Percentiles rank a stretch among this genome's conserved stretches.
phyloP scores from a whole-genome alignment of 2,329 filamentous ascomycete species.

The Aureobasidium sp. region DNA sequence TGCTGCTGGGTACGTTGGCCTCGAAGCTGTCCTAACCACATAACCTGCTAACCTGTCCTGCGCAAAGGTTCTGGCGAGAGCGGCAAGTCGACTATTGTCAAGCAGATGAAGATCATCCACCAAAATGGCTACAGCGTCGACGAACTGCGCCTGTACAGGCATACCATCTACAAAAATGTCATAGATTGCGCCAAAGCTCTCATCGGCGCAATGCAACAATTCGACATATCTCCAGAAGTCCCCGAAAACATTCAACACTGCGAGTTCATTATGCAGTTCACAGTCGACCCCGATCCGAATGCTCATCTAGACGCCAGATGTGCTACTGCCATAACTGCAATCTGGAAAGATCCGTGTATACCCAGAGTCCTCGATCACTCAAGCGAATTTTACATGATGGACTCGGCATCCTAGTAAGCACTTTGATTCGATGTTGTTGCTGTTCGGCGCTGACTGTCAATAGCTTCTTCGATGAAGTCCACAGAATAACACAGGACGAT shows the following conservation, averaged over 20 bases:
- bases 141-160: slow-evolving; percentile 85
- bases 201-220: slow-evolving; percentile 85
- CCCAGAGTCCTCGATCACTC: slow-evolving; percentile 82
- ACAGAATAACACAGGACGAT: slow-evolving; percentile 72
- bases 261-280: slow-evolving; percentile 78
- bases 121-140: slow-evolving; percentile 95
- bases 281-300: slow-evolving; percentile 83
- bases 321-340: slow-evolving; percentile 70
- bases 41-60: slow-evolving; percentile 17
- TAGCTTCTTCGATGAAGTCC: slow-evolving; percentile 93
- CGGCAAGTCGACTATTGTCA: slow-evolving; percentile 98
- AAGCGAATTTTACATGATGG: slow-evolving; percentile 98
- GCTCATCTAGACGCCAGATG: slow-evolving; percentile 75
- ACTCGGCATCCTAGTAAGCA: slow-evolving; percentile 92
- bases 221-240: slow-evolving; percentile 71
- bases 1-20: slow-evolving; percentile 69
- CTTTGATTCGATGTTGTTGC: not conserved
- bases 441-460: slow-evolving; percentile 19
- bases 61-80: slow-evolving; percentile 85
- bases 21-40: not conserved
- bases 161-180: slow-evolving; percentile 97
- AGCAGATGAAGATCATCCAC: slow-evolving; percentile 99
- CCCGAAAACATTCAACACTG: slow-evolving; percentile 66
- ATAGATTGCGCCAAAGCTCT: slow-evolving; percentile 94
- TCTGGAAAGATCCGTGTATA: slow-evolving; percentile 87